A percentile compares a stretch with the other conserved stretches of the same genome.
phyloP scores from a whole-genome alignment of 148 eudicot genomes.

The Mesembryanthemum crystallinum region DNA sequence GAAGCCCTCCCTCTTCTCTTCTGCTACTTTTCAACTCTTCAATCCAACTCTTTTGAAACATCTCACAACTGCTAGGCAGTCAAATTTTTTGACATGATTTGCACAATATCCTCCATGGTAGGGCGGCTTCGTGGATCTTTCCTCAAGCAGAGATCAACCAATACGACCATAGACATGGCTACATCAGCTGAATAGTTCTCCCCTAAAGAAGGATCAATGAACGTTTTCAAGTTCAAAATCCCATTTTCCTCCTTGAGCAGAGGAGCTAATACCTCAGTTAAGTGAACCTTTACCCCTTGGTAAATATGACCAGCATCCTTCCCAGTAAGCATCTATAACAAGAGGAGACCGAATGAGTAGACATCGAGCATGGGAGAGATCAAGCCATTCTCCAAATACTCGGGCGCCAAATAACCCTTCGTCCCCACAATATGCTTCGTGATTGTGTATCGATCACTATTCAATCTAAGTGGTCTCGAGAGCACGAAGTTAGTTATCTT shows the following conservation, averaged over 20 bases:
- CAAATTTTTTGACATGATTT: too few species aligned
- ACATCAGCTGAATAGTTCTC: conserved; percentile 48
- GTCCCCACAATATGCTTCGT: conserved; percentile 40
- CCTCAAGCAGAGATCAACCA: conserved; percentile 52
- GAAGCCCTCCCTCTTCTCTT: too few species aligned
- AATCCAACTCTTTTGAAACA: too few species aligned
- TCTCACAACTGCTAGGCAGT: too few species aligned
- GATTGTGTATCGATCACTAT: conserved; percentile 35
- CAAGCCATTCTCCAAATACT: conserved; percentile 53
- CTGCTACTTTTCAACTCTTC: too few species aligned
- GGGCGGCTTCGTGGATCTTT: conserved; percentile 47
- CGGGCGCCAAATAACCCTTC: conserved; percentile 67
- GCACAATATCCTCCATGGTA: conserved; percentile 49
- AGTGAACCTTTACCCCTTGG: conserved; percentile 39
- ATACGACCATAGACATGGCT: conserved; percentile 38
- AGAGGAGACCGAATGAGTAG: conserved; percentile 66
- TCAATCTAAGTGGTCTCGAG: conserved; percentile 39
- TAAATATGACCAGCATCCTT: conserved; percentile 37
- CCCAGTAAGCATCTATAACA: conserved; percentile 65
- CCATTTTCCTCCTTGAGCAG: conserved; percentile 28
- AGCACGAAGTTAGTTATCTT: conserved; percentile 62
- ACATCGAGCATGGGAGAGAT: conserved; percentile 68
- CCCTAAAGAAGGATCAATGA: conserved; percentile 51
- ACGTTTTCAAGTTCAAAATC: conserved; percentile 24
- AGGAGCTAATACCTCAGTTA: conserved; percentile 40